Evolutionary conservation across 2,329 filamentous ascomycete species (phyloP), one percentile per base, ranked within the genome.

Genomic region (Magnaporthiopsis incrustans): DNA sequence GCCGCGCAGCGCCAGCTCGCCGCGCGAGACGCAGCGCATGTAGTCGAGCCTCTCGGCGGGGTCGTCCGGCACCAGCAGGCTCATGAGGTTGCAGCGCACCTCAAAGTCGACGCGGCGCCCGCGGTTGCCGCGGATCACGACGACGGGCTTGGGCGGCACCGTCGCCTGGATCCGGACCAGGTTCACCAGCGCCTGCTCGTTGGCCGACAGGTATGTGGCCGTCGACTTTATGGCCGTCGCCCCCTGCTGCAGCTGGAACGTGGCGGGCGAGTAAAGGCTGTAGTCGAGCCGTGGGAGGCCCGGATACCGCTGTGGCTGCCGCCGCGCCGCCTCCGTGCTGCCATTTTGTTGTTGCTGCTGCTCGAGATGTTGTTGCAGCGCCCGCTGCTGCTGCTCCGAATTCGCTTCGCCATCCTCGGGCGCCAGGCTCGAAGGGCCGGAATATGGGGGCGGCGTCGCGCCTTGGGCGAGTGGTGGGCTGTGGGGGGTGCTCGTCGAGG

Each of bases 41-140:
- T 85, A 85, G 69, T 85, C 81, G 70, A 83, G 77, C 32, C 81
- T 77, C 50, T 74, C 68, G 30, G 69, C 71, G 10, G 76, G 71
- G 63, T 81, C 77, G 2, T 82, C 78, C 0, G 82, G 77, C 2
- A 85, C 76, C 6, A 86, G 74, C 14, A 85, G 73, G 60, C 73
- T 76, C 79, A 85, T 82, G 25, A 85, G 73, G 70, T 85, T 85
- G 57, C 85, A 73, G 69, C 78, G 80, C 65, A 85, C 71, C 64
- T 79, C 77, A 67, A 86, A 85, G 70, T 85, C 82, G 38, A 80
- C 68, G 66, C 70, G 73, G 65, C 73, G 71, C n/a, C 75, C 74
- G 35, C 78, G 77, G 38, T 73, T 78, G 59, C 83, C 83, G 3
- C 74, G 74, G 63, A 85, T 77, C 63, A 79, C 76, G 27, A 85